Evolutionary conservation across 495 filamentous ascomycete genomes (phyloP).

Genomic region (Aspergillus mulundensis): DNA sequence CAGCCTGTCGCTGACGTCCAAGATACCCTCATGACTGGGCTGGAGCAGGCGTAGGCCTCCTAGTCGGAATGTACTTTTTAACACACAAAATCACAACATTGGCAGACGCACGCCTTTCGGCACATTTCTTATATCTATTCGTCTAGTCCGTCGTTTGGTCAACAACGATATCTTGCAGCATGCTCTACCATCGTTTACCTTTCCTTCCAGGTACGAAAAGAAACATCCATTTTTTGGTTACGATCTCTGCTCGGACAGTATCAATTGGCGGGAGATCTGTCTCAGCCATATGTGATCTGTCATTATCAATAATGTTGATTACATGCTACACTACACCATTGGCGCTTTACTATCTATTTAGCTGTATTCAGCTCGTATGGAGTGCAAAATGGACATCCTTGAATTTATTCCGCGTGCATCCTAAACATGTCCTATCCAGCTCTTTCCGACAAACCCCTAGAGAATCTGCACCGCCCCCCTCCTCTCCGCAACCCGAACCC

Average conservation of each 20-base stretch:
- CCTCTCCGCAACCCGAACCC: not conserved
- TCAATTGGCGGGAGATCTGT: not conserved
- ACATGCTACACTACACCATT: not conserved
- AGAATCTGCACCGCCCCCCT: not conserved
- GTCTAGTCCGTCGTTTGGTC: not conserved
- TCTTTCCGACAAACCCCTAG: not conserved
- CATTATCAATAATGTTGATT: not conserved
- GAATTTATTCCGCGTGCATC: not conserved
- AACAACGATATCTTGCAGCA: not conserved
- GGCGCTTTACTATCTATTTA: not conserved
- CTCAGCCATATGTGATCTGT: not conserved
- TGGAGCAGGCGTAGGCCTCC: slow-evolving; percentile 28
- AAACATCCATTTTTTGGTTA: not conserved
- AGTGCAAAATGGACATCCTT: not conserved
- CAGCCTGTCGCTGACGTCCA: slow-evolving; percentile 25
- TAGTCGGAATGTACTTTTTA: not conserved
- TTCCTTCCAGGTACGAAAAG: not conserved
- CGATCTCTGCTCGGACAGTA: not conserved
- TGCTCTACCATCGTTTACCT: not conserved
- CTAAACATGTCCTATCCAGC: not conserved
- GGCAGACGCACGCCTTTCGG: not conserved
- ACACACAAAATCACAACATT: not conserved
- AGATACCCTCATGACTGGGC: slow-evolving; percentile 41
- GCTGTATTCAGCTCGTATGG: not conserved
- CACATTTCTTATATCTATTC: not conserved